Conservation (phyloP, 306 rosid genomes). For the Gastrolobium villosum region DNA sequence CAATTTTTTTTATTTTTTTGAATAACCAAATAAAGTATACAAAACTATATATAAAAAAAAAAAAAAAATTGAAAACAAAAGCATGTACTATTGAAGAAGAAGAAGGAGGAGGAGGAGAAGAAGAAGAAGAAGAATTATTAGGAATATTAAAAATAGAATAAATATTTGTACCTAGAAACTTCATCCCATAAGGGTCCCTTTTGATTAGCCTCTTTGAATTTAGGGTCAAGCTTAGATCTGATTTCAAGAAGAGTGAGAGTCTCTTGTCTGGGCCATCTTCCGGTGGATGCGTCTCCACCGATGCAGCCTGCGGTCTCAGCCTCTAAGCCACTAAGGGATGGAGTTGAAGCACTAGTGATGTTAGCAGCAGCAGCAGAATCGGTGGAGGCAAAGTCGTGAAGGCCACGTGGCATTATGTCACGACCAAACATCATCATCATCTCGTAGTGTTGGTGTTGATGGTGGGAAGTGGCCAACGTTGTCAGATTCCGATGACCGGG, state of each 20-base stretch:
- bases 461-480: constrained; percentile 34
- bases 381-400: constrained; percentile 57
- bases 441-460: constrained; percentile 55
- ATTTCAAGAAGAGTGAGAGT: constrained; percentile 95
- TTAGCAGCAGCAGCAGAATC: constrained; percentile 32
- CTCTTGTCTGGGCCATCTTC: constrained; percentile 96
- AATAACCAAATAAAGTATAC: neutral
- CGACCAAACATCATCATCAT: constrained; percentile 65
- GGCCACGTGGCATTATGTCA: constrained; percentile 53
- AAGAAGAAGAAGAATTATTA: neutral
- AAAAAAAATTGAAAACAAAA: neutral
- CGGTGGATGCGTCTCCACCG: constrained; percentile 66
- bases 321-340: constrained; percentile 60
- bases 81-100: neutral
- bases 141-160: neutral
- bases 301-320: constrained; percentile 53
- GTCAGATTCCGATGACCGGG: constrained; percentile 60
- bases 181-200: constrained; percentile 99
- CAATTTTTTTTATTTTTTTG: neutral
- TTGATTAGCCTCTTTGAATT: constrained; percentile 95
- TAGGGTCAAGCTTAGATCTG: constrained; percentile 93
- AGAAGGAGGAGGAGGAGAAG: neutral
- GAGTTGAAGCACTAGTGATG: constrained; percentile 48
- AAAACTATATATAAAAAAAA: neutral
- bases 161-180: constrained; percentile 78